A percentile compares a stretch with the other conserved stretches of the same genome.
phyloP scores from a whole-genome alignment of 2,329 filamentous ascomycete species.

The Cladophialophora bantiana region DNA sequence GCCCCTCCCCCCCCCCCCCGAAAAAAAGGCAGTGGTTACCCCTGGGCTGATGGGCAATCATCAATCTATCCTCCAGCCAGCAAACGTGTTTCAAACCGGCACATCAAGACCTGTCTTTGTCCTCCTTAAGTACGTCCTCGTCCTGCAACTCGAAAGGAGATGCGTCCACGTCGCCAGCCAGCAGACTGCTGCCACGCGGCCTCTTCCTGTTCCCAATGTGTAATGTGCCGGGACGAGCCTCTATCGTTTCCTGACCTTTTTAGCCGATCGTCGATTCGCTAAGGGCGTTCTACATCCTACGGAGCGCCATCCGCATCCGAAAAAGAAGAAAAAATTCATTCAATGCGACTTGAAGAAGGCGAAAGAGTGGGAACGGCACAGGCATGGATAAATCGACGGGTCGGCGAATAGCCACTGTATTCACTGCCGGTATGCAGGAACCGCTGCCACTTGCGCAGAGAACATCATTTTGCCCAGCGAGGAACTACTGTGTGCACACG shows the following conservation, averaged over 20 bases:
- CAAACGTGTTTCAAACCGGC: constrained; percentile 5
- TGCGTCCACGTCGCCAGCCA: constrained; percentile 6
- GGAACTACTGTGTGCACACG: neutral
- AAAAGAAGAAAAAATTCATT: neutral
- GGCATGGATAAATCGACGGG: neutral
- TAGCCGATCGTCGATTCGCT: constrained; percentile 2
- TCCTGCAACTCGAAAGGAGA: constrained; percentile 3
- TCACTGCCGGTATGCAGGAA: constrained; percentile 20
- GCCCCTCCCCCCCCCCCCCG: neutral
- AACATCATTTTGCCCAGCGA: constrained; percentile 17
- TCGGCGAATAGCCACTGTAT: constrained; percentile 11
- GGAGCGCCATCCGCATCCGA: constrained; percentile 2
- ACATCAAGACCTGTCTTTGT: constrained; percentile 1
- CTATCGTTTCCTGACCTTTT: neutral
- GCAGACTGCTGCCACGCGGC: constrained; percentile 8
- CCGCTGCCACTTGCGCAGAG: constrained; percentile 9
- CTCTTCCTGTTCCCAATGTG: neutral
- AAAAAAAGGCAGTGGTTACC: neutral
- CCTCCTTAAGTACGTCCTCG: neutral
- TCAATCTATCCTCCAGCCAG: neutral
- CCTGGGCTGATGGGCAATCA: neutral
- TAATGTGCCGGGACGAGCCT: neutral
- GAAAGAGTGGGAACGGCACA: constrained; percentile 10
- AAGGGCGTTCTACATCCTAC: neutral
- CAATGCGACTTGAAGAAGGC: constrained; percentile 20